Base-by-base conservation (phyloP, 2,329 filamentous ascomycete genomes). In the Cladosporium sp. region DNA sequence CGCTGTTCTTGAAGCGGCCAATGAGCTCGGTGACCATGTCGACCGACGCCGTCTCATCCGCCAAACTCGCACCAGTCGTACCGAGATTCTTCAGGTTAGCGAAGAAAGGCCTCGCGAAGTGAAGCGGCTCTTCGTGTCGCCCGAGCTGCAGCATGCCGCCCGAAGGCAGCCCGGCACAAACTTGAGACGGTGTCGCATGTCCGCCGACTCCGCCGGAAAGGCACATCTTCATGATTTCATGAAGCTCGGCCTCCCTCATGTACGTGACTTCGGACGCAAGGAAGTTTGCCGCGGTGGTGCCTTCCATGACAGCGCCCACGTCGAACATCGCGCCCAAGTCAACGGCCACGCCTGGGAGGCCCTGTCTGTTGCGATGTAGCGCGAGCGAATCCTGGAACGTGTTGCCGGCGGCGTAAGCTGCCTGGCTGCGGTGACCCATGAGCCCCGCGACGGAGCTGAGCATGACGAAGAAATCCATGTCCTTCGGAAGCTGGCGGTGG, bases 391-490 rank as follows among this genome's bases (percentile, higher is more conserved):
- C 61, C 12, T 60, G 54, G 54, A 57, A 65, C 20, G 54, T 50
- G 43, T 56, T 56, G 12, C 53, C 59, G 1, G 56, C 57, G 2
- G 58, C 50, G 44, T 63, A 63, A 40, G 56, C 58, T n/a, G 59
- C 50, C 41, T 62, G 60, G 6, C 58, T 53, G 8, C 29, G 40
- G 29, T 57, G 51, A 5, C 63, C 63, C 7, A 59, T 53, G 1
- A 60, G 47, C 2, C 61, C 61, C 0, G 57, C 51, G 2, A 59
- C 37, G 1, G 60, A 63, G 13, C 56, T 58, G 15, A 64, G 49
- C 42, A 62, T 50, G 30, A 65, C 49, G 54, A 68, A 69, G 53
- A 67, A 66, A 50, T 68, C 65, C 13, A 59, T 40, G 17, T 58
- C 55, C 11, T 43, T 27, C 1, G 54, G 52, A 1, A 67, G 47